Evolutionary conservation across 2,329 filamentous ascomycete species (phyloP), one percentile per base, ranked within the genome.

Genomic region (Sclerotinia sclerotiorum): DNA sequence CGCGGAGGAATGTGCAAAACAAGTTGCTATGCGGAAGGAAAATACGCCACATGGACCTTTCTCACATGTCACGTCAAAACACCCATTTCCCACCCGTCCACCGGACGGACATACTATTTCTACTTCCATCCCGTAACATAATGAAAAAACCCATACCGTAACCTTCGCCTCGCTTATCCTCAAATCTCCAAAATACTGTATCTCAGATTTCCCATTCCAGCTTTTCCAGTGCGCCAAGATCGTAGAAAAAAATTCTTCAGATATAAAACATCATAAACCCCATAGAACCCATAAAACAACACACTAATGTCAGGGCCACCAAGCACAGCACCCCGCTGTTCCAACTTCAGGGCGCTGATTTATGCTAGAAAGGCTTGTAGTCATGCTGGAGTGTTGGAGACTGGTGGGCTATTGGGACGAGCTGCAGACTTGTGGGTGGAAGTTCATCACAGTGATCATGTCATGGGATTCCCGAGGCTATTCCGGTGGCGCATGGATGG

Each of bases 301-400:
- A 51, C 21, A 62, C 46, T 62, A 62, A 62, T 49, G 46, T 27
- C 58, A 62, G 27, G 58, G 58, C 42, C 42, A 24, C 27, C 44
- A 27, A 35, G 32, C 35, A 35, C 21, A 49, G 29, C 44, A 24
- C 13, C 46, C 58, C 21, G 29, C 46, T 24, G 21, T 62, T 35
- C 29, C 46, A 51, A 51, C 46, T 49, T 32, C 15, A 21, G 21
- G 58, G 58, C 58, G 39, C 46, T 62, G 46, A 17, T 35, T 49
- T 24, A n/a, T 49, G 29, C 44, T 49, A 21, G 57, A 32, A 7
- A 48, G n/a, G 24, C 57, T 35, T 27, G 39, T 24, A 21, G 15
- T 46, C 17, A 19, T 51, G 46, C 58, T 49, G 29, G 32, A 46
- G 24, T 24, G 29, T 49, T 51, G 27, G 29, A 39, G 10, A 39